Conservation (phyloP, 371 early-diverging fungal genomes). For the Parasitella parasitica region DNA sequence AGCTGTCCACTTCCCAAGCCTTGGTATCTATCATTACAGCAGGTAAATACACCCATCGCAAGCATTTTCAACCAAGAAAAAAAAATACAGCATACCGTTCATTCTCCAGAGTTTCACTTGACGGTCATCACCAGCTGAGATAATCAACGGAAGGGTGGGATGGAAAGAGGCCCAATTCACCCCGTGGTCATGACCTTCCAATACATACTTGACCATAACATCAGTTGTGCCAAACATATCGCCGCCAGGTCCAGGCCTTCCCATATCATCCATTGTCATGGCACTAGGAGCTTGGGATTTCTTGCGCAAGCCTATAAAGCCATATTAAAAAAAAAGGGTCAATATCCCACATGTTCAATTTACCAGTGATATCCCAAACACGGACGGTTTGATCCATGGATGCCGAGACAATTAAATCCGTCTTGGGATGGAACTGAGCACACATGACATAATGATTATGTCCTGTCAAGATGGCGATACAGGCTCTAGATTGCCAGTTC, state of each 20-base stretch:
- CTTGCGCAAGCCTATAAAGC: conserved; percentile 69
- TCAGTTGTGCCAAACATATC: conserved; percentile 96
- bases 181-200: conserved; percentile 99
- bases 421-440: conserved; percentile 96
- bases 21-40: conserved; percentile 85
- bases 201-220: conserved; percentile 95
- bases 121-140: conserved; percentile 98
- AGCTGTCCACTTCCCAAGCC: conserved; percentile 98
- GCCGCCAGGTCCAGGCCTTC: conserved; percentile 60
- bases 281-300: conserved; percentile 71
- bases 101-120: conserved; percentile 98
- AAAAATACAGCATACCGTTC: too few species aligned
- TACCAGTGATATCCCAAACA: conserved; percentile 98
- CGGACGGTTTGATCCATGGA: conserved; percentile 98
- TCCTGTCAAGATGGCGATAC: conserved; percentile 97
- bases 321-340: not conserved
- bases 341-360: conserved; percentile 12
- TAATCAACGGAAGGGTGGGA: conserved; percentile 90
- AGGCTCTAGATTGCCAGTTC: conserved; percentile 99
- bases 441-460: conserved; percentile 99
- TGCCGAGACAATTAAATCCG: conserved; percentile 94
- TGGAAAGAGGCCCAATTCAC: conserved; percentile 99
- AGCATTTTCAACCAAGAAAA: too few species aligned
- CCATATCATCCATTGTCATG: conserved; percentile 61
- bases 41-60: too few species aligned